Evolutionary conservation across 2,329 filamentous ascomycete genomes (phyloP).

Genomic region (Didymosphaeria variabile): DNA sequence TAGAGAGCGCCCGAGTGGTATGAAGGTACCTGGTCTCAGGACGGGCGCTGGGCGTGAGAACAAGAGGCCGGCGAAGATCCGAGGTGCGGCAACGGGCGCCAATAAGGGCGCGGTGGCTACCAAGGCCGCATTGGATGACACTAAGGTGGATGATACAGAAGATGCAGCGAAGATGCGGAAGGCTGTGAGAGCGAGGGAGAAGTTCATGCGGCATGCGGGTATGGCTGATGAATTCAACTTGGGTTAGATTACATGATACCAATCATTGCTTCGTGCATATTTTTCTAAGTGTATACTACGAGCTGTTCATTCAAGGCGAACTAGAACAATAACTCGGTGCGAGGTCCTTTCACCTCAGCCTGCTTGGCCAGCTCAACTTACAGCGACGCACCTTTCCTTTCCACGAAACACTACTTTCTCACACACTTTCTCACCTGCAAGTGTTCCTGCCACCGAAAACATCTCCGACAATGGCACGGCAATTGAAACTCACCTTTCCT

Average conservation of each 20-base stretch:
- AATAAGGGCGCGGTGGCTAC: conserved; percentile 49
- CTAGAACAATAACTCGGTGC: not conserved
- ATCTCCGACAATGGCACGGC: conserved; percentile 5
- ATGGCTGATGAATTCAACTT: conserved; percentile 74
- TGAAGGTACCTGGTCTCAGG: conserved; percentile 64
- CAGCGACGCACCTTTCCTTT: not conserved
- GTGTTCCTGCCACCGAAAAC: too few species aligned
- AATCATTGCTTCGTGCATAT: not conserved
- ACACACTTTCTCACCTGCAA: not conserved
- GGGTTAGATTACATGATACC: conserved; percentile 53
- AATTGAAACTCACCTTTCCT: conserved; percentile 9
- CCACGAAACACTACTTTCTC: not conserved
- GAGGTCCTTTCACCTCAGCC: not conserved
- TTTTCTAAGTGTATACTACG: not conserved
- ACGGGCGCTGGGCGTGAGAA: conserved; percentile 52
- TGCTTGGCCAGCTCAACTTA: not conserved
- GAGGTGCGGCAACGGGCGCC: conserved; percentile 35
- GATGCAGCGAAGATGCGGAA: conserved; percentile 71
- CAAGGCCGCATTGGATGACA: conserved; percentile 48
- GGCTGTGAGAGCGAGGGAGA: conserved; percentile 58
- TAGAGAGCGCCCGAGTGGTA: conserved; percentile 85
- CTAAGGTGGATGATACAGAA: conserved; percentile 60
- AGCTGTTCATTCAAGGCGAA: not conserved
- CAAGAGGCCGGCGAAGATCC: conserved; percentile 51
- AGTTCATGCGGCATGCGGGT: conserved; percentile 60